Evolutionary conservation across 228 moss, liverwort and hornwort species (phyloP), one percentile per base, ranked within the genome.

Genomic region (Sphagnum magellanicum): DNA sequence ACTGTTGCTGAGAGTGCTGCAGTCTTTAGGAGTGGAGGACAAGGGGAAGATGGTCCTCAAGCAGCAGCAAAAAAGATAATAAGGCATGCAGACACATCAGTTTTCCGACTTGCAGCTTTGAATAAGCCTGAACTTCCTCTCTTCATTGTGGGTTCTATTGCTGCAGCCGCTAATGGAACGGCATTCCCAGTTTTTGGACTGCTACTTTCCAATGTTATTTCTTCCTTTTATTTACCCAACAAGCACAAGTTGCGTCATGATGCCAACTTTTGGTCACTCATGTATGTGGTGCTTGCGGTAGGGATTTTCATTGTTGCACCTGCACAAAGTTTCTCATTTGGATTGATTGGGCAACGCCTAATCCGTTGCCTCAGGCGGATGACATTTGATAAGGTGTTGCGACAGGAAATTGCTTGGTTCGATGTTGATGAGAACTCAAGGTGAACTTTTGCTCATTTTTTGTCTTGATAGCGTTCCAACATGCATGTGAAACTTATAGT

Each of bases 401-500:
- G 76, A 61, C 91, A 91, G 74, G 97, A 97, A 78, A 83, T 97
- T 60, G 84, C 84, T 52, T 97, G 91, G 90, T 97, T 97, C 68
- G 97, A 97, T 48, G 79, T 89, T 53, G 88, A 91, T 53, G 77
- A 77, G 0, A 88, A 91, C 59, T 69, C 87, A 64, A 91, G 97
- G 97, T 92, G 67, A 14, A 77, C 32, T 32, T 32, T 63, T 61
- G 50, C 63, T 17, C 4, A n/a, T 6, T 63, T 14, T 48, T 51
- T 0, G 11, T 7, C 51, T 63, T 8, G 32, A 32, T 32, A 32
- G 32, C 3, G 32, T 3, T 32, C 32, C 32, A 32, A 32, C 32
- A 32, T 32, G 32, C 32, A 32, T 32, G 32, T 3, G 3, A 32
- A 32, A 32, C 32, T 0, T 3, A 32, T 32, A 32, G 32, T 32